Evolutionary conservation across 2,329 filamentous ascomycete genomes (phyloP), one percentile per base, ranked within the genome.

Genomic region (Pseudocercospora eumusae): DNA sequence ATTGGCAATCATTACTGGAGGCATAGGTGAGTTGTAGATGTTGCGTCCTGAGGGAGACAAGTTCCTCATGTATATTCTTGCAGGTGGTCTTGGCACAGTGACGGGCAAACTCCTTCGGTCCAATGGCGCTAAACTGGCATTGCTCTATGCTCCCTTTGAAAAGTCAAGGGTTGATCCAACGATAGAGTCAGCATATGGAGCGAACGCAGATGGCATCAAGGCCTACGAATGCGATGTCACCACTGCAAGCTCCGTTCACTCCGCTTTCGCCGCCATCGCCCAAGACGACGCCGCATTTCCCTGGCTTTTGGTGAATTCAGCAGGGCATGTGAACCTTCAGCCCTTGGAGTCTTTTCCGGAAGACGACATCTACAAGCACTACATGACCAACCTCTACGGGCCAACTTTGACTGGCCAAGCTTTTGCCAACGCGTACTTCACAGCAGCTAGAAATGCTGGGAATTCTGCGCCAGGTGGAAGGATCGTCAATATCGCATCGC

Each of bases 111-210:
- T 77, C 15, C 71, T 82, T 1, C 72, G 74, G 23, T 69, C 76
- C 3, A 73, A 78, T 63, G 79, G 79, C 4, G 77, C 78, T 4
- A 74, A 70, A 11, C 68, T 82, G 3, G 80, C 79, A 7, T 75
- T 82, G 13, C 70, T 82, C 0, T 81, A 81, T 56, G 80, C 80
- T 0, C 79, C 79, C 1, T 81, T 81, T 63, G 80, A 82, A 66
- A 74, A 76, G 0, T 59, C 70, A 31, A 73, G 73, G 8, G 74
- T 75, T 18, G 69, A 76, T 21, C 67, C 76, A 40, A 73, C 76
- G 0, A 71, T 82, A 18, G 68, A 73, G 13, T 56, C 71, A 0
- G 68, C 74, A 3, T 81, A 79, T 66, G 15, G 63, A 18, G 55
- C 68, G 23, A 28, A 54, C 7, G 25, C 67, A 5, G 64, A 55